These are phyloP conservation scores for Globisporangium yorkense DNA, from an alignment of 352 stramenopile species.

Conservation along the genomic window DNA sequence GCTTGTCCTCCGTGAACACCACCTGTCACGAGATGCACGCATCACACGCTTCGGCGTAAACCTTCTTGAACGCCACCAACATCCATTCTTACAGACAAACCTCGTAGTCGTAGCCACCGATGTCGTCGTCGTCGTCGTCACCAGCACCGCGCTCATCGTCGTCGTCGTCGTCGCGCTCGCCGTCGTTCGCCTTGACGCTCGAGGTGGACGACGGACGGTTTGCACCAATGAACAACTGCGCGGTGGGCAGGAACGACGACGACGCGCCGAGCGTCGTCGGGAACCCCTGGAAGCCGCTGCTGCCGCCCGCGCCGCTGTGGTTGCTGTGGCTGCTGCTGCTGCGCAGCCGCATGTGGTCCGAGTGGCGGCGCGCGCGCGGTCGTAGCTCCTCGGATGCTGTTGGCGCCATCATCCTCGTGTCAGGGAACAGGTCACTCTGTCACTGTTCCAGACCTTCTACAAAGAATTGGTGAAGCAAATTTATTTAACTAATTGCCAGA, in stretches of 20 bases:
- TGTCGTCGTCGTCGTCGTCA: slow-evolving; percentile 3
- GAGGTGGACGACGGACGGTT: slow-evolving; percentile 14
- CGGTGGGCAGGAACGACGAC: not conserved
- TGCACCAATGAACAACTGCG: slow-evolving; percentile 6
- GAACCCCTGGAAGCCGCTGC: not conserved
- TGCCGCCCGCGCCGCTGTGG: no score
- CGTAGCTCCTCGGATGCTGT: not conserved
- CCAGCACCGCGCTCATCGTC: not conserved
- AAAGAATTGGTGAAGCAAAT: no score
- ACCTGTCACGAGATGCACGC: slow-evolving; percentile 19
- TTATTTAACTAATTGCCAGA: no score
- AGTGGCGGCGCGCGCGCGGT: not conserved
- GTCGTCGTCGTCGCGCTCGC: slow-evolving; percentile 12
- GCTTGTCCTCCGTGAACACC: slow-evolving; percentile 50
- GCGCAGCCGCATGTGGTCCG: not conserved
- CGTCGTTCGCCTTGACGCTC: slow-evolving; percentile 14
- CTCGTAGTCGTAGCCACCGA: slow-evolving; percentile 13
- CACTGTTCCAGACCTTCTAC: no score
- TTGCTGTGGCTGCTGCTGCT: not conserved
- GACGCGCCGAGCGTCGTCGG: not conserved
- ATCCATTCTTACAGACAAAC: not conserved
- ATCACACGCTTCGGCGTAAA: not conserved
- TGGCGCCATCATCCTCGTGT: not conserved
- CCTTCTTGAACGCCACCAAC: no score
- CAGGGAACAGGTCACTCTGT: no score